Base-by-base conservation (phyloP, 2,329 filamentous ascomycete species). In the Cercospora sojina region DNA sequence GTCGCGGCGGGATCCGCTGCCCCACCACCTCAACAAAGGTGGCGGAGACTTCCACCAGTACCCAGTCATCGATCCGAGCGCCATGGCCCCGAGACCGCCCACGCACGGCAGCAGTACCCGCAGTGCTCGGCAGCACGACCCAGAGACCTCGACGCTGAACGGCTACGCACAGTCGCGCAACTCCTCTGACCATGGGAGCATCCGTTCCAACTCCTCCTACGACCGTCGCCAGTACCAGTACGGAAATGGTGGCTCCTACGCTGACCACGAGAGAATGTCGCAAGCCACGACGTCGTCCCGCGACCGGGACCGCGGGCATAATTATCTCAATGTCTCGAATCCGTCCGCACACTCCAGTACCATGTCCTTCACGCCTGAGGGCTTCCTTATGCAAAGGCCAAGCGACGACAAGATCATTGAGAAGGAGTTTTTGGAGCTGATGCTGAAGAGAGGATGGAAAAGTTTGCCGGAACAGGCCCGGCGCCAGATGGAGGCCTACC, bases 371-470 rank as follows among this genome's bases (percentile, higher is more conserved):
- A 78, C 78, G 1, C 82, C 83, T 3, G 83, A 86, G 23, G 83
- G 83, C n/a, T 84, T 86, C 72, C 77, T 88, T 69, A 86, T 95
- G 60, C 86, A 88, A 56, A 88, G 90, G 73, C 92, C 92, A 16
- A 86, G 88, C 62, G 91, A 96, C 77, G 92, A 96, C 75, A 87
- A 88, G 66, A 82, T 96, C 13, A 91, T 97, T 55, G 92, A 98
- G 77, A 89, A 93, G 75, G 91, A 97, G 83, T 98, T 98, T 76
- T 84, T 93, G 74, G 90, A 92, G 61, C 83, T 99, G 71, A 98
- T 99, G 95, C 91, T 96, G 76, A 97, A 97, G 81, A 88, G 95
- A 81, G 95, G 94, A 71, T 98, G 93, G 92, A 95, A 97, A 81
- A 96, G 96, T 79, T 83, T 99, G 70, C 95, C 95, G 5, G 95